Base-by-base conservation (phyloP, 768 basidiomycete species). In the Collybiopsis confluens region DNA sequence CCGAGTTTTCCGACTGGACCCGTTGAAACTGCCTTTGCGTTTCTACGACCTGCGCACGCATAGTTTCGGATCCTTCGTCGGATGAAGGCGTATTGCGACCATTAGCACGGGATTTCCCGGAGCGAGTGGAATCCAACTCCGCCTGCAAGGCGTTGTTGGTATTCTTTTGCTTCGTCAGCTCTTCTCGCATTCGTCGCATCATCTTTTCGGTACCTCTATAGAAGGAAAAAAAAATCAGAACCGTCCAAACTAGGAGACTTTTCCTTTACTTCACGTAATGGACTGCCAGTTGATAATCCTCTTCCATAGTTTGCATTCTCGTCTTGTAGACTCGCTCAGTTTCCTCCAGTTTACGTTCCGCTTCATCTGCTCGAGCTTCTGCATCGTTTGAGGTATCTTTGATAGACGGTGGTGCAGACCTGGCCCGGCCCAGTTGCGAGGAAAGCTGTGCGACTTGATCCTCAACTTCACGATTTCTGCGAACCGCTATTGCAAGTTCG, bases 111-210 rank as follows among this genome's bases (percentile, higher is more conserved):
- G 84, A 77, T 59, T 74, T 76, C 44, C 81, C 81, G 54, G 79
- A 77, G n/a, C 86, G 85, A 23, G 78, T 64, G 1, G 76, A 68
- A 54, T 96, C 92, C 20, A 96, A 75, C 61, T 98, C 92, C n/a
- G 79, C 70, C 65, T 98, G 92, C 24, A 98, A 82, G 54, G 78
- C 74, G 41, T 84, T 74, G 64, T 93, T 95, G 42, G 85, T 69
- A 44, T 76, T 77, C 73, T 97, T 98, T 70, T 96, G 91, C 72
- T 90, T 95, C 59, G 81, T 88, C 54, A 98, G 73, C 64, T 98
- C 97, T 54, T 95, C 96, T 69, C 93, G 91, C 87, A 98, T 92
- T 61, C 88, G 84, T 60, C 93, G 85, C 77, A 98, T 89, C 85
- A 98, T 93, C 73, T 95, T 97, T 70, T 98, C 97, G 1, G 95